These are phyloP conservation scores for Pythium rhizo-oryzae DNA, from an alignment of 352 stramenopile species.

Conservation along the genomic window DNA sequence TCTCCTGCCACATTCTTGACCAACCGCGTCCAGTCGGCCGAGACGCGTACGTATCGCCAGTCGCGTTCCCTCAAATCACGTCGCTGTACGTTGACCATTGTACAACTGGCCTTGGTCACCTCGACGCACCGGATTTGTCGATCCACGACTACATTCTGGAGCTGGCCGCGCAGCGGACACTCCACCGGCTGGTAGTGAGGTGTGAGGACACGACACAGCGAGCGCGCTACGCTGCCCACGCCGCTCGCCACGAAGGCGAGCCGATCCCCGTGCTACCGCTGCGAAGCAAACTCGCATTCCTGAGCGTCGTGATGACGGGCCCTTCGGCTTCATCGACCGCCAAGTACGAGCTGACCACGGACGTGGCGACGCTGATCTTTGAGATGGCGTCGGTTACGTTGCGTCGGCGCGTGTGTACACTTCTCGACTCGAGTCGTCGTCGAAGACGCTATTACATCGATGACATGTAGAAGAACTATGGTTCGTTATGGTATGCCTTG, in stretches of 20 bases:
- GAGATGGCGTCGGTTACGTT: not conserved
- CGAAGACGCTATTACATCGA: no score
- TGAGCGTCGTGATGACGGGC: not conserved
- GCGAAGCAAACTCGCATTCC: not conserved
- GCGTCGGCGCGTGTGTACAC: not conserved
- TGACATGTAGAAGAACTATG: no score
- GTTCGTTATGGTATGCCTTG: no score
- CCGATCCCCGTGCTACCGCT: not conserved
- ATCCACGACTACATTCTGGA: not conserved
- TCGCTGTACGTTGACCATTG: no score
- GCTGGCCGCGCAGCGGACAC: not conserved
- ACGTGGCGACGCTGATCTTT: not conserved
- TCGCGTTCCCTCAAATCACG: not conserved
- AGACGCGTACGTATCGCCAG: not conserved
- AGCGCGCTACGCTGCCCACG: not conserved
- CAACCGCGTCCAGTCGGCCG: not conserved
- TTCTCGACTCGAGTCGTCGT: no score
- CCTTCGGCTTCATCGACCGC: not conserved
- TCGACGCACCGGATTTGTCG: no score
- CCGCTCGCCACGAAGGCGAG: not conserved
- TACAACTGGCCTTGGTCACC: no score
- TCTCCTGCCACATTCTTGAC: not conserved
- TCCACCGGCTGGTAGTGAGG: not conserved
- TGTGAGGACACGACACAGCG: not conserved
- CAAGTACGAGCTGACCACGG: not conserved